Evolutionary conservation across 2,329 filamentous ascomycete species (phyloP).

Genomic region (Colletotrichum viniferum): DNA sequence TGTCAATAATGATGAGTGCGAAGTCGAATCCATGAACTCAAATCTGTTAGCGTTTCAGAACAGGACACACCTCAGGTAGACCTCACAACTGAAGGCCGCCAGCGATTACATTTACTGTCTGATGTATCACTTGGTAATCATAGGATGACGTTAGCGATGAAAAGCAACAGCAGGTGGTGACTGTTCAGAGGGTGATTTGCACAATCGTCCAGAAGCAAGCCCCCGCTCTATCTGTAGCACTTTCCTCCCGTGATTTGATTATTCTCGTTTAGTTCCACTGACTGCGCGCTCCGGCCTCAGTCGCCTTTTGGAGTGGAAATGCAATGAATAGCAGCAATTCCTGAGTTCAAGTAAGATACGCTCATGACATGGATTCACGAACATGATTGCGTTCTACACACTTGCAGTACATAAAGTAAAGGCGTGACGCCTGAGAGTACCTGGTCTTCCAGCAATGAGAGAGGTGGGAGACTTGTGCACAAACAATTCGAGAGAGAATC

Average conservation of each 20-base stretch:
- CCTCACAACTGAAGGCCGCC: fast-evolving
- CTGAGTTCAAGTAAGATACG: background rate
- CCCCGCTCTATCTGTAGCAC: too few relatives aligned
- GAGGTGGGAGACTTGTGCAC: too few relatives aligned
- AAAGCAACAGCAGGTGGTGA: fast-evolving
- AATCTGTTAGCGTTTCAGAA: fast-evolving
- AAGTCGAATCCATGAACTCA: too few relatives aligned
- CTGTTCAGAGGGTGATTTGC: fast-evolving
- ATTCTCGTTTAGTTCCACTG: background rate
- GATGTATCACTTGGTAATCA: fast-evolving
- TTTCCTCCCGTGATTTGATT: fast-evolving
- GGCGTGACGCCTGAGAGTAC: background rate
- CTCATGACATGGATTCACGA: too few relatives aligned
- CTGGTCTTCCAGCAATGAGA: background rate
- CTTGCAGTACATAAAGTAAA: background rate
- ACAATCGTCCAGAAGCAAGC: too few relatives aligned
- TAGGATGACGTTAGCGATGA: too few relatives aligned
- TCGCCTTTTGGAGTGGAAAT: fast-evolving
- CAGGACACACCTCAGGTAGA: fast-evolving
- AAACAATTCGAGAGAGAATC: too few relatives aligned
- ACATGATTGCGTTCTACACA: too few relatives aligned
- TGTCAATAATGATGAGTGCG: background rate
- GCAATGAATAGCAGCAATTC: fast-evolving
- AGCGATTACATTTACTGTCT: too few relatives aligned
- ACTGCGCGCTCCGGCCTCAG: background rate